Conservation (phyloP, 202 grass and related monocot species). For the Elaeis oleifera region DNA sequence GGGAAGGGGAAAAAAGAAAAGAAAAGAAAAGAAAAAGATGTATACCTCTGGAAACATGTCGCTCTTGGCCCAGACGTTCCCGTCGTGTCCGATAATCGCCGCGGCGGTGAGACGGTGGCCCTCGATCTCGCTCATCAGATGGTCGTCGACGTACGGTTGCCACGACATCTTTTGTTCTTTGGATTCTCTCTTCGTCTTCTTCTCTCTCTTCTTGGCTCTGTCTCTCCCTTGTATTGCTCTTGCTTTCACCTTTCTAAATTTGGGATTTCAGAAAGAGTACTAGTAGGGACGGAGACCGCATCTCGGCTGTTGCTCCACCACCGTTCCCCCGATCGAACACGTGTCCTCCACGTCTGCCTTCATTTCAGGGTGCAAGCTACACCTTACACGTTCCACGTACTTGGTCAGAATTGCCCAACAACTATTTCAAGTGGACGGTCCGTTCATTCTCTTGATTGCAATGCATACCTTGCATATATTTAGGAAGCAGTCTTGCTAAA, state of each 20-base stretch:
- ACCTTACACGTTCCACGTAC: no score
- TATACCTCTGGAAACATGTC: background rate
- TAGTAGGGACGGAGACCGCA: no score
- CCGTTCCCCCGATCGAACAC: constrained; percentile 23
- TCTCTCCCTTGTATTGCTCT: background rate
- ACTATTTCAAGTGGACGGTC: no score
- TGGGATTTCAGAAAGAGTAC: no score
- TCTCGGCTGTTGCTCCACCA: constrained; percentile 17
- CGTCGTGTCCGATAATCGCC: constrained; percentile 63
- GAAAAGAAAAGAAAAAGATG: background rate
- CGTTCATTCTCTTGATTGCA: no score
- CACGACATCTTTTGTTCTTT: constrained; percentile 41
- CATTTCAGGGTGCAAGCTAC: no score
- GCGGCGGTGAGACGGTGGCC: constrained; percentile 52
- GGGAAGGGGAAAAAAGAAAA: no score
- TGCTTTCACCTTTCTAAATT: background rate
- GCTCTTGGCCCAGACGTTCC: constrained; percentile 64
- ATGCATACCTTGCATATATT: no score
- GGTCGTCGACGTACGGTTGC: constrained; percentile 65
- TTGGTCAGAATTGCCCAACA: no score
- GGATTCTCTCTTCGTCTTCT: background rate
- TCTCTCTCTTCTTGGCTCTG: background rate
- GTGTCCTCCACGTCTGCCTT: constrained; percentile 33
- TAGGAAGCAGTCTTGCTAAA: no score
- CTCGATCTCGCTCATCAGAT: constrained; percentile 74